A percentile compares a stretch with the other conserved stretches of the same genome.
These are phyloP conservation scores for Gelatoporia subvermispora DNA, from an alignment of 768 basidiomycete genomes.

Conservation along the genomic window DNA sequence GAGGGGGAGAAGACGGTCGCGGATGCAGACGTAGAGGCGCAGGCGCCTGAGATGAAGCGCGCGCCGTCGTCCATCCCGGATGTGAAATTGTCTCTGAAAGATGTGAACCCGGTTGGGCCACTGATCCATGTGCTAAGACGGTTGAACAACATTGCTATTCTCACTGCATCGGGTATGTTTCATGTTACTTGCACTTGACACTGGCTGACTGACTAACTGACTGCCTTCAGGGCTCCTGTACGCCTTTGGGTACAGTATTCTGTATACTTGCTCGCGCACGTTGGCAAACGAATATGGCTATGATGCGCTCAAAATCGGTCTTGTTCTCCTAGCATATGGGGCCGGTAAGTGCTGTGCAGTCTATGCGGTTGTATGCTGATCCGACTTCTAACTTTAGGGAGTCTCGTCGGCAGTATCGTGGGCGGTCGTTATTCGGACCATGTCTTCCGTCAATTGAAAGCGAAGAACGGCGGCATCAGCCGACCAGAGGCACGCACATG, in stretches of 20 bases:
- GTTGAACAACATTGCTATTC: slow-evolving; percentile 62
- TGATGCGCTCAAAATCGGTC: slow-evolving; percentile 63
- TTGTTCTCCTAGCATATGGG: slow-evolving; percentile 75
- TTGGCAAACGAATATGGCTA: slow-evolving; percentile 60
- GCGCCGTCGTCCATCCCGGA: slow-evolving; percentile 1
- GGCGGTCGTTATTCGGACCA: slow-evolving; percentile 60
- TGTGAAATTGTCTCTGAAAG: slow-evolving; percentile 54
- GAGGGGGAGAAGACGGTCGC: not conserved
- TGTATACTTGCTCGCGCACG: slow-evolving; percentile 73
- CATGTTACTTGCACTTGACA: not conserved
- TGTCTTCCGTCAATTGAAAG: slow-evolving; percentile 38
- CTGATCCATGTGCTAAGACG: slow-evolving; percentile 52
- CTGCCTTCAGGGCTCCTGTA: slow-evolving; percentile 54
- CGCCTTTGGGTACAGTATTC: slow-evolving; percentile 63
- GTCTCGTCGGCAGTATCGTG: slow-evolving; percentile 45
- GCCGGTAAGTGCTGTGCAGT: slow-evolving; percentile 37
- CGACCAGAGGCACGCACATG: slow-evolving; percentile 57
- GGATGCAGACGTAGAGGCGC: slow-evolving; percentile 12
- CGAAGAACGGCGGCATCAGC: slow-evolving; percentile 38
- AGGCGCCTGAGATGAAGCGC: slow-evolving; percentile 9
- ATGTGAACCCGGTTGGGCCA: slow-evolving; percentile 73
- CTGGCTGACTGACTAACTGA: not conserved
- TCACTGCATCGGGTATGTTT: slow-evolving; percentile 58
- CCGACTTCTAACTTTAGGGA: slow-evolving; percentile 29
- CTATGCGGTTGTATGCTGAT: not conserved